Base-by-base conservation (phyloP, 75 land plant genomes). In the Pseudotsuga menziesii region DNA sequence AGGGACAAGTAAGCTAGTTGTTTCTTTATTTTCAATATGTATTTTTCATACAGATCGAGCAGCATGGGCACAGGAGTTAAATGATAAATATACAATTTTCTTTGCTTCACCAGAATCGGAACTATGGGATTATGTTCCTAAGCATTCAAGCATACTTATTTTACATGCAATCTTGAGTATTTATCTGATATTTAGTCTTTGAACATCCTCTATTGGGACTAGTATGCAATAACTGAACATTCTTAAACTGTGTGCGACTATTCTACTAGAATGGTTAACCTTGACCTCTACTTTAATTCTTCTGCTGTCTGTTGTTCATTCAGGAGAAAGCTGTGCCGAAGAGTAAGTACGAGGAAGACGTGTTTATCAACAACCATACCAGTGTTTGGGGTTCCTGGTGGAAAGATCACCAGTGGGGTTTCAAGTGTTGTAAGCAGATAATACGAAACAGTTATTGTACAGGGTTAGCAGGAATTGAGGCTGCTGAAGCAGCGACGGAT, bases 371-470 rank as follows among this genome's bases (percentile, higher is more conserved):
- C 72, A 95, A 95, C 60, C 98, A 95, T 73, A 93, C 93, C 4
- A 82, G 79, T 78, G 96, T 95, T 54, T 95, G 98, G 98, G 98
- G 98, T 73, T 95, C 98, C 29, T 95, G 92, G 93, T 95, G 96
- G 96, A 93, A 91, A 80, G 96, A 95, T 83, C 89, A 88, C 36
- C 96, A 89, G 70, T 95, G 96, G 98, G 98, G 98, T 39, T 95
- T 89, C 81, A 91, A 89, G 72, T 95, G 98, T 82, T 95, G 98
- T 71, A 84, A 83, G 71, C 96, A 93, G 66, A 81, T 78, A 14
- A 88, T 88, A 19, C 61, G 93, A 20, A 95, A 93, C 71, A 95
- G 98, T 77, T 95, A 95, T 73, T 95, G 98, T 73, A 95, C 98
- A 64, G 98, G 98, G 52, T 82, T 86, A 35, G 98, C 98, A 77